Conservation (phyloP, 495 filamentous ascomycete genomes). For the Penicillium verhagenii region DNA sequence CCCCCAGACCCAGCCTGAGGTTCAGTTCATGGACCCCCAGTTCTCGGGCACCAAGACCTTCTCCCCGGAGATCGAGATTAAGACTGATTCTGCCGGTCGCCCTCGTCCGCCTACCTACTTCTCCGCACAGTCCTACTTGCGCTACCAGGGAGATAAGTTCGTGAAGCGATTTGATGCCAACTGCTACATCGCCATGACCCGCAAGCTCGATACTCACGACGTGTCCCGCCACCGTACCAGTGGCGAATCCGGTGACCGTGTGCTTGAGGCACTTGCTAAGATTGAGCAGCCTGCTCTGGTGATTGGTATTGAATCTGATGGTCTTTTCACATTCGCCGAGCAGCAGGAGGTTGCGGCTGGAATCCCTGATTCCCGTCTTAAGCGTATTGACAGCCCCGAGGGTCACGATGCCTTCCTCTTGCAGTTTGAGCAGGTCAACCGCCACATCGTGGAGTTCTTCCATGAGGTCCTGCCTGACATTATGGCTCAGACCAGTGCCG, state of each 20-base stretch:
- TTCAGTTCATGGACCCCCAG: constrained; percentile 67
- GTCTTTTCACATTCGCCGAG: constrained; percentile 94
- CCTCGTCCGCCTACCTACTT: constrained; percentile 79
- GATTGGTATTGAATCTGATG: constrained; percentile 90
- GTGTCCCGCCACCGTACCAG: constrained; percentile 68
- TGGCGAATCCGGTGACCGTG: constrained; percentile 44
- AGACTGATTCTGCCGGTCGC: constrained; percentile 24
- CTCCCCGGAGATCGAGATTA: constrained; percentile 23
- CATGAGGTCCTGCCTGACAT: constrained; percentile 80
- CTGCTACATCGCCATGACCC: constrained; percentile 98
- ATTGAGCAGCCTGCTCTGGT: constrained; percentile 88
- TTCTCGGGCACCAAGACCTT: constrained; percentile 67
- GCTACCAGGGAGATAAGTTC: constrained; percentile 97
- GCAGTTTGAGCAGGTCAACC: constrained; percentile 96
- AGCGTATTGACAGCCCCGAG: constrained; percentile 88
- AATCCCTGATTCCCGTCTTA: constrained; percentile 73
- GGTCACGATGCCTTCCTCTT: constrained; percentile 96
- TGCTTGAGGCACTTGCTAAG: constrained; percentile 70
- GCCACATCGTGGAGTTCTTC: constrained; percentile 81
- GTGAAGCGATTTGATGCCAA: constrained; percentile 96
- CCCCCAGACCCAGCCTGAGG: constrained; percentile 20
- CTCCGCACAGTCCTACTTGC: constrained; percentile 94
- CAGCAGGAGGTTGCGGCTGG: constrained; percentile 85
- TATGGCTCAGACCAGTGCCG: constrained; percentile 60
- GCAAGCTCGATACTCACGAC: constrained; percentile 98